Percentiles rank a stretch among this genome's conserved stretches.
Evolutionary conservation across 176 grass and related monocot genomes (phyloP).

Genomic region (Oryza longistaminata): DNA sequence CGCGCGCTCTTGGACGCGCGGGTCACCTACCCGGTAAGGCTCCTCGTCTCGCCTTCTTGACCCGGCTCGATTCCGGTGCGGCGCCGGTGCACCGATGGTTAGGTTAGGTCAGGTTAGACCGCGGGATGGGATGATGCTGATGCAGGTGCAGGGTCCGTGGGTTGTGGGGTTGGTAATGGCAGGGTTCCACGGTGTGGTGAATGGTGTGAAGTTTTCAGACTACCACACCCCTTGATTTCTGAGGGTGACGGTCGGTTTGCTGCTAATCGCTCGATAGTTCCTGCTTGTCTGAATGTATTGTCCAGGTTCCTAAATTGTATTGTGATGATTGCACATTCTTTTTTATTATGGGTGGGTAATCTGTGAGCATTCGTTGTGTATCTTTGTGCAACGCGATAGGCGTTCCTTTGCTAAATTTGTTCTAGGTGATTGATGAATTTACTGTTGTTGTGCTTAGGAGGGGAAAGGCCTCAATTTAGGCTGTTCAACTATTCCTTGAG

Average conservation of each 20-base stretch:
- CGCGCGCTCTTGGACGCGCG: constrained; percentile 1
- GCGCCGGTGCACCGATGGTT: neutral
- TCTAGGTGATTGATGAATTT: constrained; percentile 1
- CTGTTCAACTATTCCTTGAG: constrained; percentile 30
- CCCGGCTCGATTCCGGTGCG: neutral
- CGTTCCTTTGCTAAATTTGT: neutral
- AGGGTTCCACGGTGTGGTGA: neutral
- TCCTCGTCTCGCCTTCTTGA: neutral
- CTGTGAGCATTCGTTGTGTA: neutral
- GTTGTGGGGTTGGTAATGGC: neutral
- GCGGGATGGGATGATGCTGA: neutral
- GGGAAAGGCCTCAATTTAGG: neutral
- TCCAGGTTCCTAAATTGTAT: neutral
- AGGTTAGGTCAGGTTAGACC: neutral
- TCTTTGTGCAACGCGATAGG: neutral
- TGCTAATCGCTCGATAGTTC: neutral
- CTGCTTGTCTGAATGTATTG: neutral
- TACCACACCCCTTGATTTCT: neutral
- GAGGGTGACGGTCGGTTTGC: neutral
- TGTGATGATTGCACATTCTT: neutral
- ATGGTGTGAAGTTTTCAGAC: neutral
- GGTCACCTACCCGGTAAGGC: constrained; percentile 5
- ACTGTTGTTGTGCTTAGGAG: constrained; percentile 15
- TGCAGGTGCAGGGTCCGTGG: neutral
- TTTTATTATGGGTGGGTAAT: neutral